Conservation (phyloP, 139 green algal genomes). For the Closterium sp. region DNA sequence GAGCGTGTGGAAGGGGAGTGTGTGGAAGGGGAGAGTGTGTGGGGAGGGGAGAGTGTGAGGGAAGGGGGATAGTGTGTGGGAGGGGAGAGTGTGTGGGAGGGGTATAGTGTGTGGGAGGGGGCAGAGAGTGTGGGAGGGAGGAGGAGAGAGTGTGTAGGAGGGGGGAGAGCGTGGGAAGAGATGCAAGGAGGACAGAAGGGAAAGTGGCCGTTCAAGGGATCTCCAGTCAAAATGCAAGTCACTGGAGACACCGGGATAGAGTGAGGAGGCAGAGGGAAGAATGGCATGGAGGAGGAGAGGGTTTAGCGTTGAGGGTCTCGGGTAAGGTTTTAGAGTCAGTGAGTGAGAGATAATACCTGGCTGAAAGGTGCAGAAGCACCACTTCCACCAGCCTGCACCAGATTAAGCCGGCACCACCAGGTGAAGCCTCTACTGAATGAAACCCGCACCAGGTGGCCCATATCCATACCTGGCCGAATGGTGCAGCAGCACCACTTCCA, state of each 20-base stretch:
- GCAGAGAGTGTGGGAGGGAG: not conserved
- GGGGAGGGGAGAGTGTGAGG: not conserved
- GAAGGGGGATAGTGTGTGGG: too few relatives aligned
- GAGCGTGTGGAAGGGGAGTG: not conserved
- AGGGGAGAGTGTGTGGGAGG: too few relatives aligned
- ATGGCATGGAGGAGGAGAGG: too few relatives aligned
- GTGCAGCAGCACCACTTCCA: constrained; percentile 30
- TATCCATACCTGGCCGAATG: not conserved
- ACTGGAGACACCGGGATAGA: too few relatives aligned
- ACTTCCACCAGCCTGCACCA: not conserved
- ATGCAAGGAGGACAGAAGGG: not conserved
- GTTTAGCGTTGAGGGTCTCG: too few relatives aligned
- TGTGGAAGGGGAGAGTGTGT: too few relatives aligned
- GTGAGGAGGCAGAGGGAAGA: too few relatives aligned
- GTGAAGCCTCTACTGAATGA: not conserved
- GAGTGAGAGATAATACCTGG: not conserved
- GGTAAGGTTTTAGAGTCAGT: too few relatives aligned
- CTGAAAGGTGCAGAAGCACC: too few relatives aligned
- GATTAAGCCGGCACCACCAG: not conserved
- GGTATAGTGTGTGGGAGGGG: too few relatives aligned
- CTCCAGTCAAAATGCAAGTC: too few relatives aligned
- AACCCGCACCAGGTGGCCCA: not conserved
- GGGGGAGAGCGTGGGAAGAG: not conserved
- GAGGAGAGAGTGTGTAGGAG: not conserved
- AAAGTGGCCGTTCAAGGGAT: not conserved